Evolutionary conservation across 805 yeast species (phyloP), one percentile per base, ranked within the genome.

Genomic region (Cyberlindnera japonica): DNA sequence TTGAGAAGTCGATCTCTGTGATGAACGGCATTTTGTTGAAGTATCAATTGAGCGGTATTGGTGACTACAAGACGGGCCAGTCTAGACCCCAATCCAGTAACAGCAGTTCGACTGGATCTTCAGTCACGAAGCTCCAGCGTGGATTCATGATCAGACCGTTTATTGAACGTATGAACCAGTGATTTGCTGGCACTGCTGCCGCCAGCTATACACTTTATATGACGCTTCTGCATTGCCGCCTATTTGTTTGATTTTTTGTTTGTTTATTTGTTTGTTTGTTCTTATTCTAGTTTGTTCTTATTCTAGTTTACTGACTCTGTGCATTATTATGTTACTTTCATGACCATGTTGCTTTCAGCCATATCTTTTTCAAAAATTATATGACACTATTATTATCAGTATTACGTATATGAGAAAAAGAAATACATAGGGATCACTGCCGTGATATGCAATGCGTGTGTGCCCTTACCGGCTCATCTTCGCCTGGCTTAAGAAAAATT

Each of bases 121-220:
- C 37, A 4, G 4, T 7, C 23, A 5, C 24, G 17, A 17, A 35
- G 32, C 16, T 7, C 8, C 25, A 34, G 32, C 24, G 43, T 18
- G 41, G 41, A 4, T 29, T 37, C 30, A 28, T 40, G 44, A 37
- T 44, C 37, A 44, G 40, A 26, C 36, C 34, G 6, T 38, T 44
- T 20, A 29, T 44, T 16, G 35, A 40, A 32, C 39, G 43, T 27
- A 37, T 44, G 14, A 36, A 37, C 31, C 27, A 35, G 20, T 32
- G 35, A 41, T 10, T 18, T 14, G 10, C 34, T 15, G 8, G 19
- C n/a, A n/a, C n/a, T n/a, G n/a, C n/a, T n/a, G n/a, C n/a, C n/a
- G n/a, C n/a, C n/a, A n/a, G n/a, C n/a, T n/a, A n/a, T n/a, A n/a
- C n/a, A 28, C 31, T 9, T 28, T 15, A 18, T 15, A 14, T 28